Evolutionary conservation across 352 stramenopile genomes (phyloP).

Genomic region (Phytophthora sp.): DNA sequence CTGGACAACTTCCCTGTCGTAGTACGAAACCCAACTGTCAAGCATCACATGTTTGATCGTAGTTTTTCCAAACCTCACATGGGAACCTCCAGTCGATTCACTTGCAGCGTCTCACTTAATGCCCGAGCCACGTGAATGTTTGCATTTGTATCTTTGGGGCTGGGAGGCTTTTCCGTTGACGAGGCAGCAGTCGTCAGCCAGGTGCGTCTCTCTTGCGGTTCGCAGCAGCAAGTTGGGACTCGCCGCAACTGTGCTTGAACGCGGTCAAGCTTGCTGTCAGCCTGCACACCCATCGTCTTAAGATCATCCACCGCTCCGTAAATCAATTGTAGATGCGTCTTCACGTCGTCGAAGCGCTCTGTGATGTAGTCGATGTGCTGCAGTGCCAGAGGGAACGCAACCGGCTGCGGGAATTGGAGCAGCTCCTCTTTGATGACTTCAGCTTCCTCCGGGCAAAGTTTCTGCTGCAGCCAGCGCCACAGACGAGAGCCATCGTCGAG

Average conservation of each 20-base stretch:
- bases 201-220: neutral
- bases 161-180: no score
- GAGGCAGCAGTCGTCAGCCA: neutral
- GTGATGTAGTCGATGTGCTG: slow-evolving; percentile 22
- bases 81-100: slow-evolving; percentile 27
- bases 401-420: slow-evolving; percentile 4
- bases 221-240: slow-evolving; percentile 7
- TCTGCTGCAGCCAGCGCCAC: slow-evolving; percentile 15
- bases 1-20: slow-evolving; percentile 8
- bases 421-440: slow-evolving; percentile 2
- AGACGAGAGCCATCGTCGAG: neutral
- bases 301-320: slow-evolving; percentile 25
- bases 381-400: neutral
- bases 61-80: slow-evolving; percentile 17
- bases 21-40: neutral
- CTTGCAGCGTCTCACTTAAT: slow-evolving; percentile 2
- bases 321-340: slow-evolving; percentile 36
- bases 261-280: slow-evolving; percentile 1
- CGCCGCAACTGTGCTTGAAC: slow-evolving; percentile 15
- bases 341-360: slow-evolving; percentile 23
- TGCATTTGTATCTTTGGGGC: neutral
- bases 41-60: neutral
- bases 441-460: neutral
- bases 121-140: neutral
- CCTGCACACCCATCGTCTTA: slow-evolving; percentile 8